Base-by-base conservation (phyloP, 768 basidiomycete genomes). In the Russula foetens region DNA sequence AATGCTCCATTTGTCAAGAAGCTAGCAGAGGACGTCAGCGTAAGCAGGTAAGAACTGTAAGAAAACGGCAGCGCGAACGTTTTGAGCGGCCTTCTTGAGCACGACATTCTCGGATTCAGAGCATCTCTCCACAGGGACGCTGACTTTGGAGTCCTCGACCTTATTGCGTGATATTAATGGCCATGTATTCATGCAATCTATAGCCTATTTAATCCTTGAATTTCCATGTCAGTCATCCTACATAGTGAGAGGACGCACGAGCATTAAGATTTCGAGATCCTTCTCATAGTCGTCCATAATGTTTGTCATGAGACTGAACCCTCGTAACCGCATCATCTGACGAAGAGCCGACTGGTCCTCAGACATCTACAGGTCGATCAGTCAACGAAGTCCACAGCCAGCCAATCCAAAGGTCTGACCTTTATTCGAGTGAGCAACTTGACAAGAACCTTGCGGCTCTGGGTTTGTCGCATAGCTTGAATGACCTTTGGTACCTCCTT, bases 401-500 rank as follows among this genome's bases (percentile, higher is more conserved):
- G 19, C 31, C 33, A 54, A n/a, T 33, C 17, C 62, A 15, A 24
- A 11, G 12, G 35, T 24, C n/a, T 71, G 21, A 92, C 92, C 77
- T 85, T 88, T 64, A 98, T 84, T 58, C 96, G 85, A 56, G 84
- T 85, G 21, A 99, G 79, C 15, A 98, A 75, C 69, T 93, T 94
- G 63, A 79, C 73, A 47, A 98, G 74, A 60, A 99, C 85, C 67
- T 88, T 87, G 53, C 84, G 82, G 70, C 87, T 94, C 62, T 82
- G 80, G 0, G 92, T 90, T 70, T 98, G 94, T 26, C 92, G 84
- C 66, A 97, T 81, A 0, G 94, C 96, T 63, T 92, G 90, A 4
- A 96, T 83, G 46, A 99, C 85, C 72, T 93, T 96, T 1, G 92
- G 92, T 7, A 92, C 86, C 59, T 98, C 94, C 62, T 84, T 84